A percentile compares a stretch with the other conserved stretches of the same genome.
phyloP scores from a whole-genome alignment of 331 rosid genomes.

The Pyrus hybrid region DNA sequence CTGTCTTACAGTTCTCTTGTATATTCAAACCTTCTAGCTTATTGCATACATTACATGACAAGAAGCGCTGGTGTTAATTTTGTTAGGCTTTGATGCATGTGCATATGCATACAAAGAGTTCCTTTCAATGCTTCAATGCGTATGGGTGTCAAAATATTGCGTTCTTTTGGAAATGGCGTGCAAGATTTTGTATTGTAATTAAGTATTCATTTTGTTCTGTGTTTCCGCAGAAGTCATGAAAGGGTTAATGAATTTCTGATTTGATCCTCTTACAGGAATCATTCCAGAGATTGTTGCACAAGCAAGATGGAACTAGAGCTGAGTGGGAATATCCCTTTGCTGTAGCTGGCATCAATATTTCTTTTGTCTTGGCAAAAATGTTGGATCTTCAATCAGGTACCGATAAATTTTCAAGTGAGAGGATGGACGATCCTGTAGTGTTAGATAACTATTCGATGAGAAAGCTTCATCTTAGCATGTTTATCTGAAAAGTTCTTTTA shows the following conservation, averaged over 20 bases:
- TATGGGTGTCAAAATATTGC: not conserved
- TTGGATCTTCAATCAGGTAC: constrained; percentile 88
- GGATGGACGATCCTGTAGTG: not conserved
- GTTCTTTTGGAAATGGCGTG: not conserved
- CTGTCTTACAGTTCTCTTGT: not conserved
- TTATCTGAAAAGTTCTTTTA: not conserved
- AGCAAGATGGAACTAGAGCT: constrained; percentile 78
- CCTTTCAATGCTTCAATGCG: not conserved
- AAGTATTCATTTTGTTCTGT: not conserved
- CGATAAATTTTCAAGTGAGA: not conserved
- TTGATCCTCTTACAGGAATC: constrained; percentile 51
- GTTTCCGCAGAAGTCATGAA: not conserved
- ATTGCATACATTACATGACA: not conserved
- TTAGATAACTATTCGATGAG: not conserved
- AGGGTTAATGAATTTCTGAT: not conserved
- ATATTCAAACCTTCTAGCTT: not conserved
- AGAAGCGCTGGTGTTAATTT: not conserved
- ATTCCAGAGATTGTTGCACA: constrained; percentile 70
- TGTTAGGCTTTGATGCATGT: not conserved
- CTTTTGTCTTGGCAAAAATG: constrained; percentile 78
- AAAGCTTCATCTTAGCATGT: not conserved
- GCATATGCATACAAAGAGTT: not conserved
- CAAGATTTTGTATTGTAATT: not conserved
- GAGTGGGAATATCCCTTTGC: constrained; percentile 99
- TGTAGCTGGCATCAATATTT: constrained; percentile 88